phyloP scores from a whole-genome alignment of 23 red algal species.

The Pyropia yezoensis region DNA sequence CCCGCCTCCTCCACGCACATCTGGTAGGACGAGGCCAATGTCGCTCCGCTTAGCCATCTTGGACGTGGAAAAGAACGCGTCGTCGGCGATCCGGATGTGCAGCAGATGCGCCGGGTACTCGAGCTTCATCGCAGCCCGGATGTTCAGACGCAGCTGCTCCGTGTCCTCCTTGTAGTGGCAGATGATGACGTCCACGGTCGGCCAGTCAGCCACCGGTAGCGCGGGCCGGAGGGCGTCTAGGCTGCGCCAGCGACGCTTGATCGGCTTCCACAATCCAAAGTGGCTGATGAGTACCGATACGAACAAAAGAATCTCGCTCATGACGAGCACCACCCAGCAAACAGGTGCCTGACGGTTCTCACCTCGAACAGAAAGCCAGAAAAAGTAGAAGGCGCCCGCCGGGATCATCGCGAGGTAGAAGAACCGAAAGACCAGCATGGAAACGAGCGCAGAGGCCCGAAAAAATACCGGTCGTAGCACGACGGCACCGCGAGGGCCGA shows the following conservation, averaged over 20 bases:
- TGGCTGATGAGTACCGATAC: conserved; percentile 29
- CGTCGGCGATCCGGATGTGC: conserved; percentile 49
- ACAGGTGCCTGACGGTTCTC: conserved; percentile 23
- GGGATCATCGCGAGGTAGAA: conserved; percentile 53
- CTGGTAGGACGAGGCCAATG: conserved; percentile 44
- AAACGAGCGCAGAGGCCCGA: conserved; percentile 31
- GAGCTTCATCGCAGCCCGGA: conserved; percentile 28
- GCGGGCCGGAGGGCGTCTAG: conserved; percentile 44
- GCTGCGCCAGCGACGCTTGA: conserved; percentile 28
- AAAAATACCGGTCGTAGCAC: no score
- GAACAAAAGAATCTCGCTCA: conserved; percentile 39
- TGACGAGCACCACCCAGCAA: conserved; percentile 31
- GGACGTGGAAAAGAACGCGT: conserved; percentile 41
- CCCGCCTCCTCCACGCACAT: conserved; percentile 45
- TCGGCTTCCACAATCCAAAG: conserved; percentile 52
- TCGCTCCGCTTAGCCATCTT: conserved; percentile 37
- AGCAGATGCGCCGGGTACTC: conserved; percentile 54
- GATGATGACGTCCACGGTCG: no score
- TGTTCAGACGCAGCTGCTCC: conserved; percentile 26
- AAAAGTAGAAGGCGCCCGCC: conserved; percentile 47
- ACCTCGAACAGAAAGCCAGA: conserved; percentile 31
- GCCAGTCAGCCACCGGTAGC: conserved; percentile 51
- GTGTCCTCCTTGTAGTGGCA: no score
- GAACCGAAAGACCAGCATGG: conserved; percentile 57
- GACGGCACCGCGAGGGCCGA: no score